Evolutionary conservation across 108 stramenopile genomes (phyloP).

Genomic region (Nannochloropsis granulata): DNA sequence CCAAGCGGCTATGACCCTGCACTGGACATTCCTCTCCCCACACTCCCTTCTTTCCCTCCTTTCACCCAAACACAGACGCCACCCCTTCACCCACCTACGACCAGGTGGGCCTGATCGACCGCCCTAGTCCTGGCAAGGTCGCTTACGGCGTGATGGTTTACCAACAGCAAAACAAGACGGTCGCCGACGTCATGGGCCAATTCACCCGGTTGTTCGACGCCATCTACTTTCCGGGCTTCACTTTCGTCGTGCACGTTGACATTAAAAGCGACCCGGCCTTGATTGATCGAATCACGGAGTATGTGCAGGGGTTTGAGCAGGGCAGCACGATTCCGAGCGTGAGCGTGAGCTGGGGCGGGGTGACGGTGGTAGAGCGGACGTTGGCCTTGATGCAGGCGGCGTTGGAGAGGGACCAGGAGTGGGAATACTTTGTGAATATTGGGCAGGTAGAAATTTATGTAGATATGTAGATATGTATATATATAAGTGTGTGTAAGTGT

Average conservation of each 20-base stretch:
- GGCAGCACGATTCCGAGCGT: not conserved
- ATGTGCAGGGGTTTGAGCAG: not conserved
- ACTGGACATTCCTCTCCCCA: not conserved
- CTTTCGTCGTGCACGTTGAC: not conserved
- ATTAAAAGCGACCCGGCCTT: conserved; percentile 1
- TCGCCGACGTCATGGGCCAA: not conserved
- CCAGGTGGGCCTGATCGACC: not conserved
- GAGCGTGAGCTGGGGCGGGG: conserved; percentile 30
- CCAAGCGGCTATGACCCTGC: no score
- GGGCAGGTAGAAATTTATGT: conserved; percentile 6
- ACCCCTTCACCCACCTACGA: not conserved
- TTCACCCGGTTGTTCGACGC: not conserved
- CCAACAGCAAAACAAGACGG: not conserved
- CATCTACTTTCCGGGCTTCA: not conserved
- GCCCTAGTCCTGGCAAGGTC: not conserved
- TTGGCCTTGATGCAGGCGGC: conserved; percentile 30
- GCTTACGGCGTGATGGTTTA: conserved; percentile 36
- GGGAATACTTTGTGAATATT: conserved; percentile 26
- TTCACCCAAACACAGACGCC: no score
- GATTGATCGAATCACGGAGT: not conserved
- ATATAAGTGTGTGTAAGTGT: not conserved
- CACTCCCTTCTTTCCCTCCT: not conserved
- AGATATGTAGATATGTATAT: not conserved
- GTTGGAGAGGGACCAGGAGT: conserved; percentile 12
- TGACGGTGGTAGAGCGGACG: conserved; percentile 30